phyloP scores from a whole-genome alignment of 2,329 filamentous ascomycete genomes.

The Phyllosticta citrichinensis region DNA sequence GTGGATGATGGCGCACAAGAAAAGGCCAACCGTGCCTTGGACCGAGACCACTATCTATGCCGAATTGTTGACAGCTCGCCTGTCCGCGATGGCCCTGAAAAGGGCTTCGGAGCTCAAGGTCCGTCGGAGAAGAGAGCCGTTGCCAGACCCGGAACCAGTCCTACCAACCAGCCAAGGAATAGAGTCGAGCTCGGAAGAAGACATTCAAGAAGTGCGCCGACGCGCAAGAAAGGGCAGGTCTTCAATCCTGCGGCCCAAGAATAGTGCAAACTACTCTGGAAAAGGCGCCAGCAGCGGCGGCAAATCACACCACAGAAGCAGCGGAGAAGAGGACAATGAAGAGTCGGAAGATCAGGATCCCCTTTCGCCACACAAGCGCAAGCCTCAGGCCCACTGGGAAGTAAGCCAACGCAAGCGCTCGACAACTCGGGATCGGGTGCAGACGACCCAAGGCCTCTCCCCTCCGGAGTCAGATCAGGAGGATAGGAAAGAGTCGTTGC shows the following conservation, averaged over 20 bases:
- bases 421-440: not conserved
- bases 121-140: constrained; percentile 21
- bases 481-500: constrained; percentile 14
- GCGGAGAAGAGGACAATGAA: constrained; percentile 5
- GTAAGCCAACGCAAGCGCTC: constrained; percentile 1
- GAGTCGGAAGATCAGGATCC: constrained; percentile 9
- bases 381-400: constrained; percentile 7
- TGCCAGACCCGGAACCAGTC: constrained; percentile 1
- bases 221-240: constrained; percentile 20
- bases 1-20: constrained; percentile 29
- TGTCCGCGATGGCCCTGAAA: constrained; percentile 22
- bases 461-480: constrained; percentile 5
- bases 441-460: not conserved
- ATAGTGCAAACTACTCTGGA: constrained; percentile 22
- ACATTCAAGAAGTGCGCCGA: constrained; percentile 13
- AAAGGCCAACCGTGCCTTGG: constrained; percentile 21
- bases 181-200: constrained; percentile 12
- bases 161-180: not conserved
- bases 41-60: constrained; percentile 23
- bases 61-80: constrained; percentile 19
- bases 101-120: constrained; percentile 22
- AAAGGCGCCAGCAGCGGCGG: constrained; percentile 17
- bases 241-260: constrained; percentile 27
- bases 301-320: constrained; percentile 10
- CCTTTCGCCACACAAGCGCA: constrained; percentile 5